These are phyloP conservation scores for Amauroascus niger DNA, from an alignment of 2,329 filamentous ascomycete species.

Conservation along the genomic window DNA sequence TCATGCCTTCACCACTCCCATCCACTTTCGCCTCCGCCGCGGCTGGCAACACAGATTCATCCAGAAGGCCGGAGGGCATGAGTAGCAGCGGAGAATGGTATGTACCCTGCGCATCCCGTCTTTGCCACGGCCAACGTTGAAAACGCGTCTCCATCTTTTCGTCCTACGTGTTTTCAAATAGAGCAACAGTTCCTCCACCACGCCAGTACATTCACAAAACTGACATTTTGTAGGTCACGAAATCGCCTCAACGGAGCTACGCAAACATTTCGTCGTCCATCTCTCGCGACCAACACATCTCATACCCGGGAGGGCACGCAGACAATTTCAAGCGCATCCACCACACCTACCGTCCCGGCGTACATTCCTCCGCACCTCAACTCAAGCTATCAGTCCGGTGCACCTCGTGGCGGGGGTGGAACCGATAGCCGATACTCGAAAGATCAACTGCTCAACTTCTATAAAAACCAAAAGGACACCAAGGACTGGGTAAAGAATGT, in stretches of 20 bases:
- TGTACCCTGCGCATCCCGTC: not conserved
- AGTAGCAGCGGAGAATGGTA: conserved; percentile 66
- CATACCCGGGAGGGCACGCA: conserved; percentile 37
- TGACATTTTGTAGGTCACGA: conserved; percentile 52
- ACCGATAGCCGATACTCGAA: conserved; percentile 59
- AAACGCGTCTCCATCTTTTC: not conserved
- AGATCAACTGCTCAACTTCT: conserved; percentile 69
- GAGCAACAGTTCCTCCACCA: not conserved
- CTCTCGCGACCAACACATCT: conserved; percentile 48
- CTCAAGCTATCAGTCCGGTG: conserved; percentile 39
- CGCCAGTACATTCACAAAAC: too few relatives aligned
- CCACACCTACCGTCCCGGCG: conserved; percentile 36
- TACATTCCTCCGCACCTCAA: conserved; percentile 55
- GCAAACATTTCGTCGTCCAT: conserved; percentile 57
- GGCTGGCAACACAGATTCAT: conserved; percentile 60
- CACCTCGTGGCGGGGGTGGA: conserved; percentile 46
- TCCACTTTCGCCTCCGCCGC: conserved; percentile 79
- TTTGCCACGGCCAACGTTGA: not conserved
- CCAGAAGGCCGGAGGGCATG: conserved; percentile 51
- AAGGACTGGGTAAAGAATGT: conserved; percentile 51
- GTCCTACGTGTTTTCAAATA: not conserved
- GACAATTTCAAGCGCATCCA: conserved; percentile 31
- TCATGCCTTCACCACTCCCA: conserved; percentile 64
- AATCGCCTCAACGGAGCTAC: conserved; percentile 55
- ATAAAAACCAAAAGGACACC: conserved; percentile 48